A percentile compares a stretch with the other conserved stretches of the same genome.
Conservation (phyloP, 352 stramenopile species). For the Plasmopara muralis region DNA sequence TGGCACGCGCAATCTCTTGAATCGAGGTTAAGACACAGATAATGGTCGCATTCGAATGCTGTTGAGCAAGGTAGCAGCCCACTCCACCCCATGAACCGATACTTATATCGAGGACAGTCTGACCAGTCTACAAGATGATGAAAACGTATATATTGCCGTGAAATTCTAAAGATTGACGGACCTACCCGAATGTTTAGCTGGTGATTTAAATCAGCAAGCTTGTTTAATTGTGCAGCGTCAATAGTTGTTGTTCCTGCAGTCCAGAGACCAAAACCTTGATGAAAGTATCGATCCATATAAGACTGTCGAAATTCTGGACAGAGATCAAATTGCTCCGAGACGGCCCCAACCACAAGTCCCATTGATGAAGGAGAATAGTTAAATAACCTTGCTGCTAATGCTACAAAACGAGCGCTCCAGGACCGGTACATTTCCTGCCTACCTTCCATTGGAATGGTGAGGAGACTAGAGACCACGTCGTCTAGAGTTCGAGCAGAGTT, state of each 20-base stretch:
- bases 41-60: conserved; percentile 33
- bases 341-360: conserved; percentile 57
- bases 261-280: conserved; percentile 76
- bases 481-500: conserved; percentile 53
- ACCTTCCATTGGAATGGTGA: conserved; percentile 77
- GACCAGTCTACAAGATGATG: conserved; percentile 27
- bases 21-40: conserved; percentile 53
- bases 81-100: conserved; percentile 79
- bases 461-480: conserved; percentile 61
- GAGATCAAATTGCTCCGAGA: conserved; percentile 71
- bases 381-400: conserved; percentile 64
- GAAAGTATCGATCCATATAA: conserved; percentile 76
- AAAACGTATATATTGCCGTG: neutral
- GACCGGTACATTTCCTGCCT: conserved; percentile 84
- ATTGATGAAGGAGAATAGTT: conserved; percentile 69
- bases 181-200: conserved; percentile 55
- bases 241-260: conserved; percentile 34
- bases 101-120: conserved; percentile 73
- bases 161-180: neutral
- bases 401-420: conserved; percentile 72
- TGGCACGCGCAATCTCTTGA: conserved; percentile 51
- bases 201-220: conserved; percentile 56
- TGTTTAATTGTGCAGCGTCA: conserved; percentile 59
- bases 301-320: conserved; percentile 57
- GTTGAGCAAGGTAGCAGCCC: conserved; percentile 63